Conservation (phyloP, 2,329 filamentous ascomycete genomes). For the Aspergillus sp. region DNA sequence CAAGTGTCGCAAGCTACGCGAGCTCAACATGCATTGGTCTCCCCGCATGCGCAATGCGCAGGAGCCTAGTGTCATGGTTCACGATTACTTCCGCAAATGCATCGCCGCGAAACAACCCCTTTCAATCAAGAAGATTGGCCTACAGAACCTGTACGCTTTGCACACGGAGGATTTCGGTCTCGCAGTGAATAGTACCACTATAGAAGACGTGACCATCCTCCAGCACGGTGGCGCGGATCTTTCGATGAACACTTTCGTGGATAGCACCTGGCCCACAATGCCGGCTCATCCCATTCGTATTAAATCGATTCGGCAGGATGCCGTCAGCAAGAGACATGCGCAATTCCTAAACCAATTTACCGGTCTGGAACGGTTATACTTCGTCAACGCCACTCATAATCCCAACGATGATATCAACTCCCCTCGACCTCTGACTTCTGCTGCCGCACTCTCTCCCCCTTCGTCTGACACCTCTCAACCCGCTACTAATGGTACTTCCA, state of each 20-base stretch:
- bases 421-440: conserved; percentile 24
- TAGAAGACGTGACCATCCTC: conserved; percentile 57
- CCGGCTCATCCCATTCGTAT: conserved; percentile 38
- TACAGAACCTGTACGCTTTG: conserved; percentile 61
- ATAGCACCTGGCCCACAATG: conserved; percentile 54
- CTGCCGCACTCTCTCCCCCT: conserved; percentile 33
- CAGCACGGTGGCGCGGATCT: conserved; percentile 53
- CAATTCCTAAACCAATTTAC: conserved; percentile 46
- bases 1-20: conserved; percentile 56
- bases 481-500: conserved; percentile 19
- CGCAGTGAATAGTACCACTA: conserved; percentile 43
- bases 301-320: conserved; percentile 54
- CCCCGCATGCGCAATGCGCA: conserved; percentile 62
- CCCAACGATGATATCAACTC: conserved; percentile 36
- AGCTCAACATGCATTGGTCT: conserved; percentile 61
- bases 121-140: conserved; percentile 51
- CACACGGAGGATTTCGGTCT: conserved; percentile 51
- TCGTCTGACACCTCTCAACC: conserved; percentile 22
- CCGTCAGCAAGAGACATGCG: conserved; percentile 48
- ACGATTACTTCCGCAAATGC: conserved; percentile 59
- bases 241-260: conserved; percentile 54
- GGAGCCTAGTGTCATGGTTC: conserved; percentile 58
- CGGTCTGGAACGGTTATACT: conserved; percentile 55
- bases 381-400: conserved; percentile 47
- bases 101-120: conserved; percentile 51